These are phyloP conservation scores for Aspergillus fumigatiaffinis DNA, from an alignment of 2,329 filamentous ascomycete species.

Conservation along the genomic window DNA sequence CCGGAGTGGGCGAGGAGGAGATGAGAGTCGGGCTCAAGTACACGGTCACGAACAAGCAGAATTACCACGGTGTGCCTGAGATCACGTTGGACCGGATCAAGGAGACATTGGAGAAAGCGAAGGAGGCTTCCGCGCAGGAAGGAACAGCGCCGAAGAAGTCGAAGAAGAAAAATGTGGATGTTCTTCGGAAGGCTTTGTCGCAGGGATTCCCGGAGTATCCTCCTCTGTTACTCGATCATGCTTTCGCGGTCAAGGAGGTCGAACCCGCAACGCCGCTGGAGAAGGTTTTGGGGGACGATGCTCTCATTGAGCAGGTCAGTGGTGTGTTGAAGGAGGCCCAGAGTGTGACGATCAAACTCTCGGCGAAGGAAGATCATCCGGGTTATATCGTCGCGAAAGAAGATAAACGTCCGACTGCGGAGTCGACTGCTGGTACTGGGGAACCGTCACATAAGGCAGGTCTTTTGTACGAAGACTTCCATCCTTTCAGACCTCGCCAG, in stretches of 20 bases:
- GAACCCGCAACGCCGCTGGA: conserved; percentile 65
- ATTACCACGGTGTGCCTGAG: conserved; percentile 69
- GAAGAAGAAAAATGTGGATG: conserved; percentile 70
- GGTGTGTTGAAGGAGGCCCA: conserved; percentile 66
- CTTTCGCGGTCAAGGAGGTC: conserved; percentile 65
- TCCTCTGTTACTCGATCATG: conserved; percentile 83
- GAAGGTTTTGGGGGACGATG: conserved; percentile 65
- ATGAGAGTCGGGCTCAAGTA: conserved; percentile 75
- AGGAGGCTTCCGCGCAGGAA: conserved; percentile 39
- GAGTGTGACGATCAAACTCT: conserved; percentile 65
- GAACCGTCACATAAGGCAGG: conserved; percentile 29
- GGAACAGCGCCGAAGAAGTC: conserved; percentile 57
- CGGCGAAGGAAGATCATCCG: conserved; percentile 59
- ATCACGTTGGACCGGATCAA: conserved; percentile 71
- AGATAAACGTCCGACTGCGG: conserved; percentile 31
- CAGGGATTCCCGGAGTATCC: conserved; percentile 84
- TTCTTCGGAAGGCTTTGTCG: conserved; percentile 74
- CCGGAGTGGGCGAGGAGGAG: conserved; percentile 79
- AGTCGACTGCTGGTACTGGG: conserved; percentile 37
- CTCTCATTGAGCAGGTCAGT: conserved; percentile 63
- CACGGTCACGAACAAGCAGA: conserved; percentile 76
- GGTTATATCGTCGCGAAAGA: conserved; percentile 85
- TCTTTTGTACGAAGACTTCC: conserved; percentile 87
- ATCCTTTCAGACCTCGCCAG: conserved; percentile 82
- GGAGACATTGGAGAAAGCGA: conserved; percentile 63